Percentiles rank a stretch among this genome's conserved stretches.
Evolutionary conservation across 1,139 yeast genomes (phyloP).

Genomic region (Suhomyces anneliseae): DNA sequence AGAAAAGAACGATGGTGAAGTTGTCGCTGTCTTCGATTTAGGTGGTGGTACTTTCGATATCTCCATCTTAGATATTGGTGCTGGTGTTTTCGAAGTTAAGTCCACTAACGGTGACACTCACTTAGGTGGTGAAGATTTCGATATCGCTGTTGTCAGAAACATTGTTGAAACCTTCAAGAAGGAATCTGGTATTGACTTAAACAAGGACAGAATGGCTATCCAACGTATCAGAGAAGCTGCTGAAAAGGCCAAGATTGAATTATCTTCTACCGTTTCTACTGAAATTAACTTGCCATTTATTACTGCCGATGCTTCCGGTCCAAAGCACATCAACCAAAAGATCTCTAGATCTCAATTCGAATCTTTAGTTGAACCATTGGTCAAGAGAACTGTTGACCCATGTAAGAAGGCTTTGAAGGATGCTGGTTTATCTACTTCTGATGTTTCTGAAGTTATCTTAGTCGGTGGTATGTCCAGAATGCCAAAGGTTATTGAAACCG

Average conservation of each 20-base stretch:
- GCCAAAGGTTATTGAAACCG: slow-evolving; percentile 99
- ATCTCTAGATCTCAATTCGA: slow-evolving; percentile 93
- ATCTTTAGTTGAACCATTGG: slow-evolving; percentile 82
- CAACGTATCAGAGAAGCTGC: slow-evolving; percentile 99
- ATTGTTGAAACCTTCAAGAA: slow-evolving; percentile 91
- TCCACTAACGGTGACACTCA: slow-evolving; percentile 90
- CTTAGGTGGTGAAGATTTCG: slow-evolving; percentile 90
- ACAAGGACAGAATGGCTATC: slow-evolving; percentile 95
- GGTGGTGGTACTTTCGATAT: slow-evolving; percentile 93
- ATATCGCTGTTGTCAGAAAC: slow-evolving; percentile 81
- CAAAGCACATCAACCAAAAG: slow-evolving; percentile 96
- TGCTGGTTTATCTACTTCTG: slow-evolving; percentile 82
- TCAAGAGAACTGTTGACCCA: slow-evolving; percentile 94
- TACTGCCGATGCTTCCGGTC: slow-evolving; percentile 95
- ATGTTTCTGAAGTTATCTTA: slow-evolving; percentile 89
- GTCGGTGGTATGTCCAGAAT: slow-evolving; percentile 99
- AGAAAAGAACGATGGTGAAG: slow-evolving; percentile 75
- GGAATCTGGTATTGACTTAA: slow-evolving; percentile 86
- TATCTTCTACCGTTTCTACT: slow-evolving; percentile 90
- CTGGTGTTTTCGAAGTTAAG: slow-evolving; percentile 86
- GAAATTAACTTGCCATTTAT: slow-evolving; percentile 97
- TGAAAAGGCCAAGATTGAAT: slow-evolving; percentile 98
- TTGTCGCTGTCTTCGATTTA: slow-evolving; percentile 81
- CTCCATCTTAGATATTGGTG: slow-evolving; percentile 80
- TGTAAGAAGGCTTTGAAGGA: slow-evolving; percentile 98